Evolutionary conservation across 768 basidiomycete genomes (phyloP).

Genomic region (Sarcodon aspratus): DNA sequence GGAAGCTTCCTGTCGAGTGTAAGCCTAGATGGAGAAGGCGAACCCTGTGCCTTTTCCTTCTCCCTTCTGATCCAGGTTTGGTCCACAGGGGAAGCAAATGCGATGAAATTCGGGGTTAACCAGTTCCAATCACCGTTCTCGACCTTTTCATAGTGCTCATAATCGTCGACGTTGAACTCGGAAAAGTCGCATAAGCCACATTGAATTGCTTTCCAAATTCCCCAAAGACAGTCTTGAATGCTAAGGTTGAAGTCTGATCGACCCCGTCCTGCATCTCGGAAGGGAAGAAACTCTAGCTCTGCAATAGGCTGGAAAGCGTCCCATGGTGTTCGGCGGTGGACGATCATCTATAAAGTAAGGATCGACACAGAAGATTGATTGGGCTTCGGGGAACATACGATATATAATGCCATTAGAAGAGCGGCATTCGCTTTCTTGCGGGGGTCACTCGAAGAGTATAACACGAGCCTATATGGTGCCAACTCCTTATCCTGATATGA

Average conservation of each 20-base stretch:
- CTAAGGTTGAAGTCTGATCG: slow-evolving; percentile 87
- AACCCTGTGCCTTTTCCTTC: slow-evolving; percentile 40
- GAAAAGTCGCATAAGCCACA: slow-evolving; percentile 90
- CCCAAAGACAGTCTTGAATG: slow-evolving; percentile 88
- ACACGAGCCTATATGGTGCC: slow-evolving; percentile 60
- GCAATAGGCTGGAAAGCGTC: slow-evolving; percentile 93
- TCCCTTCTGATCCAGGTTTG: slow-evolving; percentile 67
- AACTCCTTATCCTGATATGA: slow-evolving; percentile 59
- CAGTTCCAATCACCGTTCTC: slow-evolving; percentile 96
- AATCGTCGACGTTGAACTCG: slow-evolving; percentile 86
- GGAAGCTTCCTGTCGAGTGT: slow-evolving; percentile 72
- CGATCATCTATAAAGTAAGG: slow-evolving; percentile 61
- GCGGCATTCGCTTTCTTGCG: slow-evolving; percentile 89
- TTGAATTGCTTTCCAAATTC: slow-evolving; percentile 83
- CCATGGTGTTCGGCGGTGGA: slow-evolving; percentile 81
- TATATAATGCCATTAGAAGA: slow-evolving; percentile 86
- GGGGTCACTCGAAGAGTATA: slow-evolving; percentile 84
- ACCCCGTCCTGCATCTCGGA: slow-evolving; percentile 90
- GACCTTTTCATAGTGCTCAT: slow-evolving; percentile 91
- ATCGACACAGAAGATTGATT: not conserved
- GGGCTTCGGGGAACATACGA: slow-evolving; percentile 40
- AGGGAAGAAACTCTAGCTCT: slow-evolving; percentile 87
- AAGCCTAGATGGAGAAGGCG: slow-evolving; percentile 20
- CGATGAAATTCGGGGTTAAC: slow-evolving; percentile 86
- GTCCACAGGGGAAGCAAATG: slow-evolving; percentile 89